phyloP scores from a whole-genome alignment of 1,139 yeast species.

The Citeromyces siamensis region DNA sequence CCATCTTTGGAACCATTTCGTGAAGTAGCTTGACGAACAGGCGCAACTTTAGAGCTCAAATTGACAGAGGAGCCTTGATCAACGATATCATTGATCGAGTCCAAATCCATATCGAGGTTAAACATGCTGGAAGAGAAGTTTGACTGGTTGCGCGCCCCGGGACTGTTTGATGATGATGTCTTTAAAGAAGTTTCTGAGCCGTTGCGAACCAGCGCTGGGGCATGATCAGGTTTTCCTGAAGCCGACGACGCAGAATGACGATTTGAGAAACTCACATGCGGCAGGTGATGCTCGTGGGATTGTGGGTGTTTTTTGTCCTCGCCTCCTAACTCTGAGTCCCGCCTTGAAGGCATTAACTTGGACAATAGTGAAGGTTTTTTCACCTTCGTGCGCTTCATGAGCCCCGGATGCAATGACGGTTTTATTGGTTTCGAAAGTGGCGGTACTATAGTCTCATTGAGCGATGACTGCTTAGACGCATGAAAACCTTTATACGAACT shows the following conservation, averaged over 20 bases:
- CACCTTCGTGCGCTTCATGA: slow-evolving; percentile 3
- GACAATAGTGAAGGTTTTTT: slow-evolving; percentile 13
- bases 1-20: neutral
- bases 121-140: neutral
- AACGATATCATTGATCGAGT: slow-evolving; percentile 2
- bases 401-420: slow-evolving; percentile 2
- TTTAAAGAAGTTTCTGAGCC: slow-evolving; percentile 2
- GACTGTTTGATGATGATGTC: neutral
- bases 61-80: slow-evolving; percentile 3
- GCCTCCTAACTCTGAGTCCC: slow-evolving; percentile 9
- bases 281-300: neutral
- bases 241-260: neutral
- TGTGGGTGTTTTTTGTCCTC: neutral
- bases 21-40: neutral
- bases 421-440: slow-evolving; percentile 11
- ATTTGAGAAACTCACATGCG: neutral
- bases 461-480: slow-evolving; percentile 4
- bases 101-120: slow-evolving; percentile 2
- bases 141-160: neutral
- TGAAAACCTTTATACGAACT: slow-evolving; percentile 11
- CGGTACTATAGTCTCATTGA: slow-evolving; percentile 9
- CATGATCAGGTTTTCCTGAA: neutral
- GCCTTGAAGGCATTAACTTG: slow-evolving; percentile 14
- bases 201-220: slow-evolving; percentile 2
- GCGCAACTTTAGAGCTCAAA: neutral